These are phyloP conservation scores for Skeletonema potamos DNA, from an alignment of 108 stramenopile genomes.

Conservation along the genomic window DNA sequence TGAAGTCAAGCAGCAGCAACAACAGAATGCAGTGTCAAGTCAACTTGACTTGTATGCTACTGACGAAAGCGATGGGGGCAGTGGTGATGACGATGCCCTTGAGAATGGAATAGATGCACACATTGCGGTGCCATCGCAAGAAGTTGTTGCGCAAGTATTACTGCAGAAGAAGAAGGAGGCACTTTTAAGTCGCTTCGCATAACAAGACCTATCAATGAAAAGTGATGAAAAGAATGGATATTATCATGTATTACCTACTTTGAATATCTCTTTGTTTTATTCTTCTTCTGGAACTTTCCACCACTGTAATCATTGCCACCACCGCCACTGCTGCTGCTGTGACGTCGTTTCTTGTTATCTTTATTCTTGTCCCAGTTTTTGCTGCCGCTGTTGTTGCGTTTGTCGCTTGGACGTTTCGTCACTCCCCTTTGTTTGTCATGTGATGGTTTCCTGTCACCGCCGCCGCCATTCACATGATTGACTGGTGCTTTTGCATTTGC, in stretches of 20 bases:
- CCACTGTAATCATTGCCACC: background rate
- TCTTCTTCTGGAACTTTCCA: background rate
- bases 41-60: background rate
- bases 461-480: background rate
- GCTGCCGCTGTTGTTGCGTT: background rate
- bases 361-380: background rate
- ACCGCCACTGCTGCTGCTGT: background rate
- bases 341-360: background rate
- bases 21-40: background rate
- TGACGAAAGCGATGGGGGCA: constrained; percentile 31
- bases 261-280: background rate
- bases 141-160: constrained; percentile 58
- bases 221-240: no score
- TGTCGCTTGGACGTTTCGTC: background rate
- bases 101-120: constrained; percentile 35
- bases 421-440: background rate
- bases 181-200: constrained; percentile 60
- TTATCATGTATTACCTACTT: background rate
- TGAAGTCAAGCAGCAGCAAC: constrained; percentile 2
- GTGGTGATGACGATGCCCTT: constrained; percentile 31
- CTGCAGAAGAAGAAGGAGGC: constrained; percentile 80
- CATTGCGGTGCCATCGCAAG: constrained; percentile 62
- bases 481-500: background rate
- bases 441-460: background rate
- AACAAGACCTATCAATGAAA: background rate